Evolutionary conservation across 345 rosid genomes (phyloP), one percentile per base, ranked within the genome.

Genomic region (Capsella bursapastoris): DNA sequence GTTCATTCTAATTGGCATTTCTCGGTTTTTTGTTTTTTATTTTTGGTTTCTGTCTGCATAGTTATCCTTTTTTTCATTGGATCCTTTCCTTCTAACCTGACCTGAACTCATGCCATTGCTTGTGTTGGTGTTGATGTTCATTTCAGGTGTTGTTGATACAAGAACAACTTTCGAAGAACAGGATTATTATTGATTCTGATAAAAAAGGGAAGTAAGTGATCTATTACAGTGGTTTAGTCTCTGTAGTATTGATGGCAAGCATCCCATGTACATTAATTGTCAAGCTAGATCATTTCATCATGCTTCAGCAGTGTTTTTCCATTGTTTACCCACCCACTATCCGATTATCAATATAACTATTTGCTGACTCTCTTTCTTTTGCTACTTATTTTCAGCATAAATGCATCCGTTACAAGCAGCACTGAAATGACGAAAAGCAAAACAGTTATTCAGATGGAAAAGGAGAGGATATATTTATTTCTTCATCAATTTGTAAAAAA

Each of bases 401-500:
- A 84, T 80, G 97, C 97, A 82, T 91, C 97, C 57, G 98, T 94
- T 72, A 91, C 92, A 66, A 94, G 97, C 75, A 91, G 93, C 82
- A 89, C 95, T 8, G 96, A 94, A 85, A 76, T 79, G 45, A 83
- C 86, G 57, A 94, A 91, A 77, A 94, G 96, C 76, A 94, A 91
- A 84, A 94, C 98, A 25, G 79, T 90, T 74, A 89, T 94, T 77
- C 83, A 79, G 66, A 91, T 94, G 91, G 97, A 94, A 68, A 94
- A 91, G 81, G 93, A 78, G 80, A 94, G 82, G 87, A 83, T 94
- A 66, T 94, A 90, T 84, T 83, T 94, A 73, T 79, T 76, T 62
- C 97, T 91, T 52, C 91, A 90, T 77, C 93, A 82, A 37, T 94
- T 94, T 75, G 70, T 62, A 0, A 82, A 71, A 68, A 87, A 88